Percentiles rank a stretch among this genome's conserved stretches.
Conservation (phyloP, 805 yeast genomes). For the Metschnikowia chrysomelidarum region DNA sequence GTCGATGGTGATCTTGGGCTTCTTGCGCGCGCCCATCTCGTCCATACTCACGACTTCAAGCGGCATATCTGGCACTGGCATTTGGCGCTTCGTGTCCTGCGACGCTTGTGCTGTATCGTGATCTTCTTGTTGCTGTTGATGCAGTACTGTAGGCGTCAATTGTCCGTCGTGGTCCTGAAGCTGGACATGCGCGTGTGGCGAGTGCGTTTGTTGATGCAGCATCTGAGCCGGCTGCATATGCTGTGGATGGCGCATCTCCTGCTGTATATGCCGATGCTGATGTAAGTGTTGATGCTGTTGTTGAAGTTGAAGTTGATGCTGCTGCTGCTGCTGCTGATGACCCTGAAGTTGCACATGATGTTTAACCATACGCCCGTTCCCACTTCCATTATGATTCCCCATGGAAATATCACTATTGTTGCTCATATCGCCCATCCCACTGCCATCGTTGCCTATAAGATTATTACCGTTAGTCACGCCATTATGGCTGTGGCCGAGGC, state of each 20-base stretch:
- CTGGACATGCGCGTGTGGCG: constrained; percentile 5
- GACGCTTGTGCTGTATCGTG: constrained; percentile 5
- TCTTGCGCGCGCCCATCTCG: constrained; percentile 23
- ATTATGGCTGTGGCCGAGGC: background rate
- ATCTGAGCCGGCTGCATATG: background rate
- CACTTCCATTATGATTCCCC: constrained; percentile 1
- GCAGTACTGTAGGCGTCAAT: constrained; percentile 2
- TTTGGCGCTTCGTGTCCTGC: constrained; percentile 7
- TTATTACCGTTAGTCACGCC: constrained; percentile 2
- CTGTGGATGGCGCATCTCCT: constrained; percentile 4
- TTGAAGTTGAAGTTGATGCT: constrained; percentile 5
- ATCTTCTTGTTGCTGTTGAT: constrained; percentile 2
- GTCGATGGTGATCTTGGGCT: constrained; percentile 37
- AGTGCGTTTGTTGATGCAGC: too few relatives aligned
- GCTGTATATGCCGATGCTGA: constrained; percentile 1
- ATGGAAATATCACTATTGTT: constrained; percentile 1
- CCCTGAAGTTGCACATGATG: constrained; percentile 9
- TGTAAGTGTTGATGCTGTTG: constrained; percentile 1
- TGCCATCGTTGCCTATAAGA: constrained; percentile 2
- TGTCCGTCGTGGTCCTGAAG: constrained; percentile 8
- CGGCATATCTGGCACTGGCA: constrained; percentile 17
- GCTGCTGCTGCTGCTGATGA: constrained; percentile 5
- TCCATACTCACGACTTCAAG: constrained; percentile 19
- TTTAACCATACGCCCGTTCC: constrained; percentile 7
- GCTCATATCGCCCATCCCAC: constrained; percentile 2